Percentiles rank a stretch among this genome's conserved stretches.
These are phyloP conservation scores for Nakazawaea pomicola DNA, from an alignment of 805 yeast species.

Conservation along the genomic window DNA sequence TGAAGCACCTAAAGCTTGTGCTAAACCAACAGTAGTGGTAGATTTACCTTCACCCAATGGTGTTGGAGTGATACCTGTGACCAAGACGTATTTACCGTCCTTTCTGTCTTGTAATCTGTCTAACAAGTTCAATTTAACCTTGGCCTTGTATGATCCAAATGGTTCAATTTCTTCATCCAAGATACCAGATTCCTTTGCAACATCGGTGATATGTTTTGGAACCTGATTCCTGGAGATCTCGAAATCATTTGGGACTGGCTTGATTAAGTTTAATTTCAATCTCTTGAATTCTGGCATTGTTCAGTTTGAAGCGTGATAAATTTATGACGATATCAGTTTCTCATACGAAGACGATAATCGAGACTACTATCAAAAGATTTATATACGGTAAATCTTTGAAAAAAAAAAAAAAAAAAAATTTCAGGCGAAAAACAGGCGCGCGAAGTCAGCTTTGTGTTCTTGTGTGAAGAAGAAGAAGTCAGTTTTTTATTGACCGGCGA, in stretches of 20 bases:
- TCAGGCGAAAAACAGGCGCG: neutral
- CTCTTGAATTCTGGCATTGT: slow-evolving; percentile 33
- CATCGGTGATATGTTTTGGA: slow-evolving; percentile 73
- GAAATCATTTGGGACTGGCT: slow-evolving; percentile 87
- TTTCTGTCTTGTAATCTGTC: slow-evolving; percentile 60
- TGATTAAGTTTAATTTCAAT: slow-evolving; percentile 29
- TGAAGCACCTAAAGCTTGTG: slow-evolving; percentile 95
- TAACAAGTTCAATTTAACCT: slow-evolving; percentile 64
- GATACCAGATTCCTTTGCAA: slow-evolving; percentile 83
- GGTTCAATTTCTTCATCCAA: slow-evolving; percentile 75
- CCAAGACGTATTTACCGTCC: slow-evolving; percentile 84
- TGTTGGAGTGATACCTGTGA: slow-evolving; percentile 97
- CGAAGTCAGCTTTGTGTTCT: no score
- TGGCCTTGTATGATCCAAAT: slow-evolving; percentile 87
- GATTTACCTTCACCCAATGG: slow-evolving; percentile 98
- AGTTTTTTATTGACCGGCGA: no score
- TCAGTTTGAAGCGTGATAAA: slow-evolving; percentile 11
- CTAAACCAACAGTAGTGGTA: slow-evolving; percentile 92
- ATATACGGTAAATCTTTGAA: neutral
- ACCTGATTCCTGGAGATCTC: slow-evolving; percentile 84
- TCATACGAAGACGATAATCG: neutral
- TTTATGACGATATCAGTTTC: neutral
- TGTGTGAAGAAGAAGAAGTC: no score
- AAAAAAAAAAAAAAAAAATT: neutral
- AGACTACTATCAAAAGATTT: no score